Evolutionary conservation across 2,329 filamentous ascomycete species (phyloP), one percentile per base, ranked within the genome.

Genomic region (Paecilomyces sp.): DNA sequence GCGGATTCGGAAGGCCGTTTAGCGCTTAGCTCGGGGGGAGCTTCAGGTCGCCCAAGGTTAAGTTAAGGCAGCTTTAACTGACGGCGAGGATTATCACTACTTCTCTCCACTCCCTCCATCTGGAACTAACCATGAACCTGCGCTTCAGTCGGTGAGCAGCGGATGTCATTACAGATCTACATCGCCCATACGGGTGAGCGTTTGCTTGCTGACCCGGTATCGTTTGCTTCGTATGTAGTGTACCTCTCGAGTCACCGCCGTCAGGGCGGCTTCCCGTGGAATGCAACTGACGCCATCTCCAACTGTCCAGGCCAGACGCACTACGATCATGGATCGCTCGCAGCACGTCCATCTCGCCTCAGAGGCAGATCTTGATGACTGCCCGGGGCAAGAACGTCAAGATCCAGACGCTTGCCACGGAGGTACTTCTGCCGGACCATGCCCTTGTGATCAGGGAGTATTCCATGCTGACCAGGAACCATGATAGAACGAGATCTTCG

Each of bases 121-220:
- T 59, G 55, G 36, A 18, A 47, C 41, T 47, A 30, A 53, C 51
- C 56, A 41, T 57, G 66, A 67, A 67, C 68, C 65, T 61, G 62
- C 59, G 60, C 63, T 65, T 70, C 70, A 63, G 61, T 61, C 65
- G 65, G 68, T 67, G 73, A 68, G 68, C 67, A 69, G 78, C 84
- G 82, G 78, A 96, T 96, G 91, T 89, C 90, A 80, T 85, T 93
- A 75, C 87, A 91, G 80, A 88, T 96, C 77, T 90, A 91, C 81
- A 88, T 96, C 74, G 92, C 91, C 83, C 92, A 96, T 80, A 92
- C 90, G 77, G 93, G 93, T 81, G 88, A 91, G 82, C 88, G 88
- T 78, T 83, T 96, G 73, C 83, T 87, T 74, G 84, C 90, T 74
- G 90, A 96, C 78, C 85, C 88, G 66, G 83, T 87, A 64, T 85